Percentiles rank a stretch among this genome's conserved stretches.
Conservation (phyloP, 2,329 filamentous ascomycete species). For the Whalleya microplaca region DNA sequence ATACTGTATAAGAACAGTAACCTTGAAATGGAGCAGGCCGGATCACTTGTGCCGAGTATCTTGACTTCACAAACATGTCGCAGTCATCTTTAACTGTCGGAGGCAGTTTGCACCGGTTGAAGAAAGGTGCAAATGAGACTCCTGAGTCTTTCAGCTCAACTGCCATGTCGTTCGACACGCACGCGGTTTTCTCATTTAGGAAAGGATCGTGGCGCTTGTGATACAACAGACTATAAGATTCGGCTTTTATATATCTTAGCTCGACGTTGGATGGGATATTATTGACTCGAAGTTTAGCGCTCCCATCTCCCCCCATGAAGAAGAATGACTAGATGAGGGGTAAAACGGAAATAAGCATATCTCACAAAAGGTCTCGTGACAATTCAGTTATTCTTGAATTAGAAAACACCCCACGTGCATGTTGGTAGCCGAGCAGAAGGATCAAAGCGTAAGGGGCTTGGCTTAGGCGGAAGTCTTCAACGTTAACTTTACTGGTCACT, state of each 20-base stretch:
- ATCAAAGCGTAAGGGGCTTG: not conserved
- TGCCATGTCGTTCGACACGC: slow-evolving; percentile 20
- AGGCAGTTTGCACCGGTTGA: slow-evolving; percentile 35
- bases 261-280: no score
- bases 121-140: slow-evolving; percentile 31
- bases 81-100: slow-evolving; percentile 32
- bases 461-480: not conserved
- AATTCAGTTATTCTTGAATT: not conserved
- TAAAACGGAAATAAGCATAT: not conserved
- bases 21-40: slow-evolving; percentile 47
- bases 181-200: not conserved
- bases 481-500: not conserved
- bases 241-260: no score
- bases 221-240: not conserved
- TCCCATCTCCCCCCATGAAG: no score
- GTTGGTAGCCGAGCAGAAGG: not conserved
- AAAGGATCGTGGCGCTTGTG: not conserved
- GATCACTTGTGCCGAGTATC: slow-evolving; percentile 38
- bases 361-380: not conserved
- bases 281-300: no score
- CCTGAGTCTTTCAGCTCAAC: slow-evolving; percentile 31
- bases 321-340: not conserved
- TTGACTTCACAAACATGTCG: slow-evolving; percentile 38
- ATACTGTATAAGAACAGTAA: slow-evolving; percentile 56
- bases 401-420: not conserved